Evolutionary conservation across 202 grass and related monocot genomes (phyloP), one percentile per base, ranked within the genome.

Genomic region (Musa balbisiana): DNA sequence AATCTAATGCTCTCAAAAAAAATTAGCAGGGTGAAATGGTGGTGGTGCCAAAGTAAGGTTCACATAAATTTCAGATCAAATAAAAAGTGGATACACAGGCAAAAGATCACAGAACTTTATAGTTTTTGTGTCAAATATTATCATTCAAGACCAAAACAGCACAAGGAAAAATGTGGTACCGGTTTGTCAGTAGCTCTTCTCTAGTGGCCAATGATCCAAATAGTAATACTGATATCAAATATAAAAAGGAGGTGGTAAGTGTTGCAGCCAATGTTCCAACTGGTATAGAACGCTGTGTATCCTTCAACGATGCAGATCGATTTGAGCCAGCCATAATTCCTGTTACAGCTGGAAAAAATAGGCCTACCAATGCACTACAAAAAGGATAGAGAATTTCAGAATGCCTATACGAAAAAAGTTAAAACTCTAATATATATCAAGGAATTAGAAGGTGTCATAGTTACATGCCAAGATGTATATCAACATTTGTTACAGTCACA

Each of bases 291-390:
- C 89, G 88, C 69, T 99, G 95, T 76, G 95, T 99, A 78, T 99
- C 95, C 84, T 94, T 99, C 69, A 99, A 76, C 56, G 91, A 95
- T 71, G 95, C 87, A 80, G 91, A 99, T 20, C 95, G 89, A 65
- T 99, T 99, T 82, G 95, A 99, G 50, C 95, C 95, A 76, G 91
- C 95, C 95, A 99, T 99, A 82, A 99, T 99, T 81, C 95, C 95
- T 62, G 95, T 99, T 63, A 99, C 95, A 75, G 91, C 95, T 82
- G 95, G 95, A 73, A 99, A 99, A 79, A 95, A 99, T 64, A 99
- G 87, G 73, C 95, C 95, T 51, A 99, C 95, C 85, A 99, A 90
- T 76, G 95, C 91, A 92, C 95, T 99, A 85, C 62, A 81, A 89
- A 80, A 65, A 77, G 8, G 24, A 53, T 52, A 72, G 10, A 59